These are phyloP conservation scores for Amanita pallidorosea DNA, from an alignment of 768 basidiomycete genomes.

Conservation along the genomic window DNA sequence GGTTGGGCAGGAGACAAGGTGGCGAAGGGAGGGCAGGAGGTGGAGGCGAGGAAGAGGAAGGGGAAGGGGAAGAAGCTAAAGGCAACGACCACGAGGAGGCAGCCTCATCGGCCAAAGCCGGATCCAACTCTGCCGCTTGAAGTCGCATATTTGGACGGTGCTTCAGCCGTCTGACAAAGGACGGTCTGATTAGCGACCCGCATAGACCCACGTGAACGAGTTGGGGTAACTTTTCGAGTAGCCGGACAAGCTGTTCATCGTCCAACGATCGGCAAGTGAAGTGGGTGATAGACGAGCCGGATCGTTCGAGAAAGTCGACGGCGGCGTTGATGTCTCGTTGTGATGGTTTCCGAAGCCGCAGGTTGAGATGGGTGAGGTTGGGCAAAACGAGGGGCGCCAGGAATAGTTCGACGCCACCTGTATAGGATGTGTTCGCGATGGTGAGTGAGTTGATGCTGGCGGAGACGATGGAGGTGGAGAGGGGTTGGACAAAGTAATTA, in stretches of 20 bases:
- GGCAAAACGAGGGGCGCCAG: neutral
- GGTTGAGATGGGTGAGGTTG: neutral
- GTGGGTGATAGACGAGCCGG: neutral
- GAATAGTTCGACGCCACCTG: neutral
- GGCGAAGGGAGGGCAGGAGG: neutral
- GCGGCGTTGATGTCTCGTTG: neutral
- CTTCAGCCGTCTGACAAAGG: neutral
- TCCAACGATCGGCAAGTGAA: neutral
- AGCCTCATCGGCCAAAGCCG: neutral
- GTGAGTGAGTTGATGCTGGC: slow-evolving; percentile 1
- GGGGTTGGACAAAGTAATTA: neutral
- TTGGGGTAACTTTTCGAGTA: slow-evolving; percentile 3
- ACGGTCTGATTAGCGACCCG: neutral
- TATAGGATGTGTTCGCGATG: neutral
- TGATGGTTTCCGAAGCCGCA: neutral
- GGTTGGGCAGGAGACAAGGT: slow-evolving; percentile 1
- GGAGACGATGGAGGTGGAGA: neutral
- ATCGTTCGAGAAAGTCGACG: neutral
- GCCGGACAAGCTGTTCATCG: neutral
- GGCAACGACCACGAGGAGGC: neutral
- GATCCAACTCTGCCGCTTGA: neutral
- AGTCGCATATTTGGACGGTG: neutral
- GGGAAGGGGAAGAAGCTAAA: neutral
- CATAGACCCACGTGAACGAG: neutral
- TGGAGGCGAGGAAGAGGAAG: neutral